Evolutionary conservation across 352 stramenopile species (phyloP), one percentile per base, ranked within the genome.

Genomic region (Phytophthora rubi): DNA sequence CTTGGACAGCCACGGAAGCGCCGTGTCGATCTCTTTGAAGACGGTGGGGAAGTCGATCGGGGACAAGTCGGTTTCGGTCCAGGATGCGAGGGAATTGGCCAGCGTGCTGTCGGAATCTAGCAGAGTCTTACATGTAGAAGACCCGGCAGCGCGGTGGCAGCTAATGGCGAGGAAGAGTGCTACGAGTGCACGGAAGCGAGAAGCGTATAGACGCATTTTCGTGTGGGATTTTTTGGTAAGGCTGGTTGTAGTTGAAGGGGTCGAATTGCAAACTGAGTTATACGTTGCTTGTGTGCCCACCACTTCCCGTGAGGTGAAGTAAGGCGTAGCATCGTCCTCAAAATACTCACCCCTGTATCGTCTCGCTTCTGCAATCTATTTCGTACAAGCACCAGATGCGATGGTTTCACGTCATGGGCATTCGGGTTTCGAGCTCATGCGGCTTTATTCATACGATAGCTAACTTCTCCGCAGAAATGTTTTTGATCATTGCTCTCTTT

Each of bases 1-100:
- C 28, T 68, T 79, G 16, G 81, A 83, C 16, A 89, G 47, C 70
- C 70, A 83, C 9, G 79, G 79, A 18, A 79, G 37, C 12, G 65
- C 39, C 0, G 47, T 48, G 49, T 86, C 61, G 23, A 83, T 54
- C 16, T 71, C 52, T 13, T 42, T 47, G 42, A 85, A 78, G 5
- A 76, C 53, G 0, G 48, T 42, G 28, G 53, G n/a, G 9, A 78
- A 35, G 1, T 71, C 44, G 13, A 80, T 51, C 4, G 62, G 33
- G 2, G 53, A 66, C 5, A 57, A 21, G 4, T 65, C 59, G 4
- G 10, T 26, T 18, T 47, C 37, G 23, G 33, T 53, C 37, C 42
- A 68, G 12, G 51, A 63, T 6, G 30, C 30, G 3, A 72, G 2
- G 1, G 65, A 63, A 3, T 39, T 53, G 4, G 15, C 12, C 2